These are phyloP conservation scores for Citropsis articulata DNA, from an alignment of 345 rosid genomes.

Conservation along the genomic window DNA sequence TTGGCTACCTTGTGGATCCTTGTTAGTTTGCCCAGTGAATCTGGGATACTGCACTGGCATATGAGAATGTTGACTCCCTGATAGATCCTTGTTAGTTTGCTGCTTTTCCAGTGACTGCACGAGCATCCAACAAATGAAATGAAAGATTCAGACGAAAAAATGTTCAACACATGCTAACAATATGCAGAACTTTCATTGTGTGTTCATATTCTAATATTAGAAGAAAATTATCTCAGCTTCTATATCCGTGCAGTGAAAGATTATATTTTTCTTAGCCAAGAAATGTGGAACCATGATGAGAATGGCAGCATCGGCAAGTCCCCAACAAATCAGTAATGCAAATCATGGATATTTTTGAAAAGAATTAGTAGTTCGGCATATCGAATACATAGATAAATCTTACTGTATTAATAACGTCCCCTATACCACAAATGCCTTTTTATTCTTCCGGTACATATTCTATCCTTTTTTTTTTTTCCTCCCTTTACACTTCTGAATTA, in stretches of 20 bases:
- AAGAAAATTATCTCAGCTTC: not conserved
- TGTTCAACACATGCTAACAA: not conserved
- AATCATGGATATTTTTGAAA: not conserved
- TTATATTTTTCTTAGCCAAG: not conserved
- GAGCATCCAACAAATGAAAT: conserved; percentile 1
- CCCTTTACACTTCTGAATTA: not conserved
- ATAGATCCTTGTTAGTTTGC: not conserved
- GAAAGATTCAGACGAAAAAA: not conserved
- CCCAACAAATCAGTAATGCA: not conserved
- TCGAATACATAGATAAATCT: not conserved
- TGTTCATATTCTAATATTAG: not conserved
- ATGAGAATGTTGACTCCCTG: not conserved
- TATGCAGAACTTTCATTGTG: not conserved
- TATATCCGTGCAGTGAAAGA: not conserved
- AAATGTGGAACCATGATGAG: not conserved
- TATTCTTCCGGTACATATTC: not conserved
- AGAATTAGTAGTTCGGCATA: not conserved
- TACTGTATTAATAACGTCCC: not conserved
- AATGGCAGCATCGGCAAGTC: not conserved
- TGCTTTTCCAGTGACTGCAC: conserved; percentile 12
- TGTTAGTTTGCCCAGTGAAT: not conserved
- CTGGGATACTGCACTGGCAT: not conserved
- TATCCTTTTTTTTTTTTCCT: not conserved
- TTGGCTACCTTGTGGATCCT: not conserved
- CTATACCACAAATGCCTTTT: not conserved